Evolutionary conservation across 441 rosid genomes (phyloP), one percentile per base, ranked within the genome.

Genomic region (Bocquillonia castaneifolia): DNA sequence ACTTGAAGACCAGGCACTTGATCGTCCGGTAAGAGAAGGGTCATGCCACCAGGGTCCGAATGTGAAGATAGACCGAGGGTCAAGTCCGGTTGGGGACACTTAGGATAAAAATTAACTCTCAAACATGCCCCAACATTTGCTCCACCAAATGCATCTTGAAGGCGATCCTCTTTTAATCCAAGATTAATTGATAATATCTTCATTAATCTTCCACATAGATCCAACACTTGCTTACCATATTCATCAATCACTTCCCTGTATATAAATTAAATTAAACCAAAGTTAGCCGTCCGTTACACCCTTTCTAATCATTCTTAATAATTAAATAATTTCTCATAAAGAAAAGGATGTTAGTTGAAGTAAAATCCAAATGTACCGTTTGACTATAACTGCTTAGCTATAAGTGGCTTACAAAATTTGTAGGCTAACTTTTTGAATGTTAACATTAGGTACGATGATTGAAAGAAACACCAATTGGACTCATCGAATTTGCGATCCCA

Each of bases 41-140:
- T 89, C 88, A 89, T 63, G 42, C 96, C 97, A 0, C 97, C 97
- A 0, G 97, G 97, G 63, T 91, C 97, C 1, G 97, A 89, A 80
- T 91, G 97, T 1, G 97, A 60, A 0, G 97, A 91, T 28, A 91
- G 81, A 22, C 97, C 97, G 0, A 91, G 84, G 2, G 97, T 79
- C 31, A 91, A 74, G 59, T 88, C 91, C 0, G 97, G 97, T 57
- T 86, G 92, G 14, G 97, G 97, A 76, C 97, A 91, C 68, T 82
- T 86, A 5, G 94, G 93, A 68, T 91, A 91, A 75, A 83, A 88
- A 40, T 91, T 88, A 51, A 83, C 88, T 71, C 96, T 85, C 26
- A 89, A 32, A 73, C 97, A 91, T 8, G 90, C 88, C 3, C 90
- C 96, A 1, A 83, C 70, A 45, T 86, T 57, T 5, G 79, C 82